These are phyloP conservation scores for Trametes versicolor DNA, from an alignment of 1,284 basidiomycete genomes.

Conservation along the genomic window DNA sequence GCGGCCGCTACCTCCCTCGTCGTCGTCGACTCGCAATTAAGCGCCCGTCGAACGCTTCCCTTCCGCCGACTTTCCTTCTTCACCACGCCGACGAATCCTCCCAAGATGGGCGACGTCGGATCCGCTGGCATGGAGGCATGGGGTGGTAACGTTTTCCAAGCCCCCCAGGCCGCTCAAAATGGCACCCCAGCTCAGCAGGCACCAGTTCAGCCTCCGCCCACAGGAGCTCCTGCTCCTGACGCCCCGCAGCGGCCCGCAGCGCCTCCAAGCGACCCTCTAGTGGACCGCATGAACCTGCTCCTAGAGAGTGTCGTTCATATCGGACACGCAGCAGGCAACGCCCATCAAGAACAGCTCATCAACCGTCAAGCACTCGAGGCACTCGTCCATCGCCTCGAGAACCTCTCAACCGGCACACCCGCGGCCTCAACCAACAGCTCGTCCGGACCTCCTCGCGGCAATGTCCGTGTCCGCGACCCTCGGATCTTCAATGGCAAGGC, in stretches of 20 bases:
- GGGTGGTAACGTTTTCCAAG: slow-evolving; percentile 4
- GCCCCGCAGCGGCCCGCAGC: no score
- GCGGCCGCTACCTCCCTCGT: not conserved
- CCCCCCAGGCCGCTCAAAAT: not conserved
- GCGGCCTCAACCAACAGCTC: not conserved
- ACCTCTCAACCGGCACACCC: not conserved
- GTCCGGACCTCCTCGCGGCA: not conserved
- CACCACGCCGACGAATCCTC: slow-evolving; percentile 7
- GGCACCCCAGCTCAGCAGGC: slow-evolving; percentile 5
- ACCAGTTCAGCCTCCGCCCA: slow-evolving; percentile 2
- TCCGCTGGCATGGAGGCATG: slow-evolving; percentile 6
- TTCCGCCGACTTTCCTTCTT: slow-evolving; percentile 8
- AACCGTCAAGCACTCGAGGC: slow-evolving; percentile 2
- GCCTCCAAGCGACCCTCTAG: not conserved
- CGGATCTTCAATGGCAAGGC: slow-evolving; percentile 9
- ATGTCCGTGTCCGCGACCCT: slow-evolving; percentile 2
- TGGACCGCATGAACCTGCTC: not conserved
- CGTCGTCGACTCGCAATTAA: slow-evolving; percentile 6
- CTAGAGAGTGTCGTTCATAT: slow-evolving; percentile 3
- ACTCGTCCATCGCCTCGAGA: slow-evolving; percentile 2
- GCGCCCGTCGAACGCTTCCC: slow-evolving; percentile 11
- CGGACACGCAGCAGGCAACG: slow-evolving; percentile 1
- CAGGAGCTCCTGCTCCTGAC: not conserved
- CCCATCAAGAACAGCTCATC: slow-evolving; percentile 5
- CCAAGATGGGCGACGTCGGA: slow-evolving; percentile 11